Base-by-base conservation (phyloP, 805 yeast genomes). In the Candida sphagnicola region DNA sequence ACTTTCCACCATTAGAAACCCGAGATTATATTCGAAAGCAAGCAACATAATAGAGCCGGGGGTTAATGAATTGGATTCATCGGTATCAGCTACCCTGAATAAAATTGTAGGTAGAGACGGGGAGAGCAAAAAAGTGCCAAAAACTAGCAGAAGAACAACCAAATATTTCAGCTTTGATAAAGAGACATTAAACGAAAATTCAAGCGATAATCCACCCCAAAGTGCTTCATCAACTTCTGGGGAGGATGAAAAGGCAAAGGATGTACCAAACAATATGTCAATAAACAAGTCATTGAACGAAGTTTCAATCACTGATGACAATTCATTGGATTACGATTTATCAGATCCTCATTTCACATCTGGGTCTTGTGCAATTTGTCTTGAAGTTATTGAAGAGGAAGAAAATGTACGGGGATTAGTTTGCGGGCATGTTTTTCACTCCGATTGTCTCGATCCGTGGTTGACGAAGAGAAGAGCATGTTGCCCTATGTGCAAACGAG, bases 351-450 rank as follows among this genome's bases (percentile, higher is more conserved):
- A 80, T 49, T 80, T 66, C 49, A 74, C 79, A 28, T 78, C 85
- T 1, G 93, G 89, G 8, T 58, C 74, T 1, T 85, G 95, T 67
- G 89, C 91, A 10, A 82, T 85, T 46, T 85, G 95, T 57, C 67
- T 86, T 25, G 95, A 85, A 29, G 57, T 65, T 4, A 70, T 82
- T 39, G 83, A 77, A 45, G 74, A 74, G 35, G 79, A 72, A 11
- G 87, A 83, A 37, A 54, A 58, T 1, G 87, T 86, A 2, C 74
- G 95, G 35, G 87, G 87, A 0, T 67, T 87, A 31, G 66, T 84
- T 8, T 86, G 95, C 62, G 88, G 89, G 3, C 95, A 86, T 59
- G 88, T 82, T 2, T 86, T 80, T 71, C 95, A 86, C 53, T 70
- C 80, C 16, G 81, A 74, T 13, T 86, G 95, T 59, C 72, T 87